These are phyloP conservation scores for Amanita pallidorosea DNA, from an alignment of 768 basidiomycete genomes.

Conservation along the genomic window DNA sequence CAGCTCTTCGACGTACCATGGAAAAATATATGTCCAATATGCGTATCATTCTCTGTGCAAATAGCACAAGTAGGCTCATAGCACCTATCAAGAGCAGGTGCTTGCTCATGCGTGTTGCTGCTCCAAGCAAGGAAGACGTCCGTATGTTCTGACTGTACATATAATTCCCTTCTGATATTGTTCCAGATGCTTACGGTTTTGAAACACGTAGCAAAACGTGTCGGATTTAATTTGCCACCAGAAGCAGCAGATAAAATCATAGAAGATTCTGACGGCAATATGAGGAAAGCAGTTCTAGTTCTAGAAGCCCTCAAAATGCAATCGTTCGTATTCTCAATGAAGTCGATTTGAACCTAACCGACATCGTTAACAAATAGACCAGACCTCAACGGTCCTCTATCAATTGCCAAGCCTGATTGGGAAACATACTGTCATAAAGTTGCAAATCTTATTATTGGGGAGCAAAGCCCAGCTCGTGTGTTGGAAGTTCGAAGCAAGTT, in stretches of 20 bases:
- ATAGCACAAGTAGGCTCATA: slow-evolving; percentile 90
- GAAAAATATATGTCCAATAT: slow-evolving; percentile 99
- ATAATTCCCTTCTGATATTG: background rate
- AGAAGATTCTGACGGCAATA: slow-evolving; percentile 76
- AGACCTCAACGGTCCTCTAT: slow-evolving; percentile 68
- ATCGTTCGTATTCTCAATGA: slow-evolving; percentile 42
- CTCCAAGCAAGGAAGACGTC: slow-evolving; percentile 73
- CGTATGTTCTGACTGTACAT: slow-evolving; percentile 4
- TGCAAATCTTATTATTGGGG: slow-evolving; percentile 79
- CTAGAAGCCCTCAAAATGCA: slow-evolving; percentile 97
- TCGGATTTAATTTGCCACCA: slow-evolving; percentile 71
- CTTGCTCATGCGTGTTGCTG: slow-evolving; percentile 86
- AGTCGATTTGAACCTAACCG: background rate
- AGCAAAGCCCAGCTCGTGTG: slow-evolving; percentile 82
- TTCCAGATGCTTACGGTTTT: slow-evolving; percentile 74
- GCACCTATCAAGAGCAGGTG: slow-evolving; percentile 96
- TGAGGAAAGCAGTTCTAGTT: slow-evolving; percentile 90
- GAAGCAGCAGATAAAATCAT: slow-evolving; percentile 70
- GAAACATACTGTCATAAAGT: slow-evolving; percentile 93
- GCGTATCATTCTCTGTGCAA: slow-evolving; percentile 93
- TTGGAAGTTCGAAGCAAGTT: slow-evolving; percentile 90
- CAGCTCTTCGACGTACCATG: slow-evolving; percentile 94
- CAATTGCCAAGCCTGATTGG: slow-evolving; percentile 98
- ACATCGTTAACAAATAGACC: slow-evolving; percentile 37
- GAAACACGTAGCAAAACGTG: slow-evolving; percentile 66